Percentiles rank a stretch among this genome's conserved stretches.
These are phyloP conservation scores for Schwanniomyces vanrijiae DNA, from an alignment of 805 yeast genomes.

Conservation along the genomic window DNA sequence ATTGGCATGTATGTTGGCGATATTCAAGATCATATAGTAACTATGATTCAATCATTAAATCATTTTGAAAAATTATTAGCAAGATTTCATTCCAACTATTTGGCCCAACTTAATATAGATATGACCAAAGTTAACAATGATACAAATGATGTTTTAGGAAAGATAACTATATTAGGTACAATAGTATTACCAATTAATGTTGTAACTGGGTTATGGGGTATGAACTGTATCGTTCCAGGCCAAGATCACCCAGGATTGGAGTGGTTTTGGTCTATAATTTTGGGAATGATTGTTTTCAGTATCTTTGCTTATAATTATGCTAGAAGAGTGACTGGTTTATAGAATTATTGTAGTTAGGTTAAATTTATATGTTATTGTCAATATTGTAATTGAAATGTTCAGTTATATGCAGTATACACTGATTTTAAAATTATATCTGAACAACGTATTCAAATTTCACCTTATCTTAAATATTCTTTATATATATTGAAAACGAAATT, in stretches of 20 bases:
- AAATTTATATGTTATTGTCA: too few species aligned
- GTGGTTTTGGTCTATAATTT: conserved; percentile 43
- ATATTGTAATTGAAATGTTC: too few species aligned
- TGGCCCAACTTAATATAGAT: conserved; percentile 95
- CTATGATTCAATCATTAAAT: conserved; percentile 93
- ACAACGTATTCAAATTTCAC: neutral
- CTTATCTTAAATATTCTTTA: neutral
- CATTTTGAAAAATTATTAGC: conserved; percentile 94
- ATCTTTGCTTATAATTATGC: conserved; percentile 41
- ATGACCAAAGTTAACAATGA: conserved; percentile 97
- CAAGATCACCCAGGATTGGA: conserved; percentile 49
- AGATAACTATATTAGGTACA: conserved; percentile 90
- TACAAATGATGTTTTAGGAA: conserved; percentile 93
- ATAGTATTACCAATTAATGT: conserved; percentile 93
- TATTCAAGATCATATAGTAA: conserved; percentile 95
- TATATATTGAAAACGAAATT: neutral
- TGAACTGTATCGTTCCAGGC: conserved; percentile 97
- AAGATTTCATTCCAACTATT: conserved; percentile 91
- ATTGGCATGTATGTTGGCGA: conserved; percentile 95
- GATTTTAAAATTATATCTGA: neutral
- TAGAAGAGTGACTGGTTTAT: conserved; percentile 38
- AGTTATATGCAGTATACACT: neutral
- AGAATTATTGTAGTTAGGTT: conserved; percentile 3
- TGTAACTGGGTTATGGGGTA: conserved; percentile 97
- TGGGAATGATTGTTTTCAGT: conserved; percentile 35